Evolutionary conservation across 2,329 filamentous ascomycete species (phyloP), one percentile per base, ranked within the genome.

Genomic region (Fusarium kyushuense): DNA sequence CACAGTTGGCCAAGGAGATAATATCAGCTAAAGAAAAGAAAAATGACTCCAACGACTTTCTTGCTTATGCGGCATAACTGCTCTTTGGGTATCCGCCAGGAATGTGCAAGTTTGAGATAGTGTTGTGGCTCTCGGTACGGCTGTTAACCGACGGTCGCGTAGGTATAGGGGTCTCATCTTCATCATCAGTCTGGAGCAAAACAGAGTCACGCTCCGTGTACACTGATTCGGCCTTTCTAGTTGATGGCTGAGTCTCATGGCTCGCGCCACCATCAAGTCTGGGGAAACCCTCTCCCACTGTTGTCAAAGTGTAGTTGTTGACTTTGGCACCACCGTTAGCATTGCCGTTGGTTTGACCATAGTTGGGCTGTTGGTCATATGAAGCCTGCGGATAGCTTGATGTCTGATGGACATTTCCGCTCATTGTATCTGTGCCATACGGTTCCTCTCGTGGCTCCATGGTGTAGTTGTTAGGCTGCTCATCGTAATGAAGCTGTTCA

Each of bases 51-150:
- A 27, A 76, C 46, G 86, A n/a, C 76, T n/a, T 74, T 2, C 68
- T 84, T 60, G 30, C 23, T 81, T 81, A 76, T 73, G 86, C 58
- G 82, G 47, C 47, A 19, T 89, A 71, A 65, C 80, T 70, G 54
- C 64, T 75, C 66, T 78, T 82, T 11, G 89, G 89, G 74, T 85
- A 93, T 69, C 90, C 84, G 13, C 91, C 91, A 5, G 91, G 91
- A 19, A 93, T 85, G 73, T 91, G 89, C 51, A 93, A 78, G 73
- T 90, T 85, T 55, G 88, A 89, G 43, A 92, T 86, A 29, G 85
- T 87, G 14, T 84, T 82, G 9, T 83, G 80, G 67, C 84, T 83
- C 46, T 82, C 79, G 16, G 77, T 79, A 48, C 82, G 48, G 52
- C 67, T 71, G 48, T 71, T 63, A 11, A 72, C 69, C 2, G 71